phyloP scores from a whole-genome alignment of 176 grass and related monocot genomes.

The Carex kokanica region DNA sequence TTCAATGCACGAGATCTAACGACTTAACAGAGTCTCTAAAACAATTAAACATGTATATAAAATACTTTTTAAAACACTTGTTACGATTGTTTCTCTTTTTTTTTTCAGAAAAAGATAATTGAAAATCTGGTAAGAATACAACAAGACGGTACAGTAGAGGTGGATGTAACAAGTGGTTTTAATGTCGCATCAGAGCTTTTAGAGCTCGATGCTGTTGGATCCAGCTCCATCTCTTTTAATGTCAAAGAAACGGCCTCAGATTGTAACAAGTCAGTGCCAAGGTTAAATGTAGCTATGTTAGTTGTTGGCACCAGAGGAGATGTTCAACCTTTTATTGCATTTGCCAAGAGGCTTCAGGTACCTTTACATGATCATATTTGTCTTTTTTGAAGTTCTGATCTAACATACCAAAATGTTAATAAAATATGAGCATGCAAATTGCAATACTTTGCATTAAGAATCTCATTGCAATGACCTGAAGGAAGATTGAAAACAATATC shows the following conservation, averaged over 20 bases:
- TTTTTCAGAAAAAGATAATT: slow-evolving; percentile 74
- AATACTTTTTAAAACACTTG: background rate
- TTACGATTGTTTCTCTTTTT: slow-evolving; percentile 33
- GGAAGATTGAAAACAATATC: background rate
- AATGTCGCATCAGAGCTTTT: slow-evolving; percentile 80
- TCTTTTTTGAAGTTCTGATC: background rate
- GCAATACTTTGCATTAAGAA: background rate
- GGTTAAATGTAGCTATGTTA: slow-evolving; percentile 92
- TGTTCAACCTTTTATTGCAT: slow-evolving; percentile 98
- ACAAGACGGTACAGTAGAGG: slow-evolving; percentile 78
- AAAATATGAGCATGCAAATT: background rate
- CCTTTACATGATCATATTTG: slow-evolving; percentile 25
- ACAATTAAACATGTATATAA: background rate
- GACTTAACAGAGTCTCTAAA: background rate
- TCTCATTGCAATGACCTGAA: background rate
- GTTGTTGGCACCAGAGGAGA: slow-evolving; percentile 97
- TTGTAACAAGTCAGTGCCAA: slow-evolving; percentile 74
- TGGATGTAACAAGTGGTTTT: slow-evolving; percentile 53
- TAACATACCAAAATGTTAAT: background rate
- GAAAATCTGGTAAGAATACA: slow-evolving; percentile 82
- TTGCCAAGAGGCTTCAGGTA: slow-evolving; percentile 91
- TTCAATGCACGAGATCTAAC: background rate
- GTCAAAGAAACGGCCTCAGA: slow-evolving; percentile 33
- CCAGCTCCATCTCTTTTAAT: slow-evolving; percentile 25
- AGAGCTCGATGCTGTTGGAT: slow-evolving; percentile 80